These are phyloP conservation scores for Neopestalotiopsis rosae DNA, from an alignment of 2,329 filamentous ascomycete genomes.

Conservation along the genomic window DNA sequence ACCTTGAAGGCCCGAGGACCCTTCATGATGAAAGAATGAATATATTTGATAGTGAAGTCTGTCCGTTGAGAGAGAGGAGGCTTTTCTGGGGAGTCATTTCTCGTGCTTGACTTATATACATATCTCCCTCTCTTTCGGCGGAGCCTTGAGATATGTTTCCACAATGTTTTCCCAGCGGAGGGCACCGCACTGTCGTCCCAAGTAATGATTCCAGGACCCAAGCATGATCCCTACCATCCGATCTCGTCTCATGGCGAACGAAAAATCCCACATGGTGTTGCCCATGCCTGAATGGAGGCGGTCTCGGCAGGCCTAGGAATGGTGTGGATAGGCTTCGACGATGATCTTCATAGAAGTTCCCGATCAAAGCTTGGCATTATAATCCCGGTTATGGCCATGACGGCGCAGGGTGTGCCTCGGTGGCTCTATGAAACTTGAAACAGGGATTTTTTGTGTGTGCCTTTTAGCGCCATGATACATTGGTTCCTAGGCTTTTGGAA, in stretches of 20 bases:
- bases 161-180: neutral
- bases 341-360: slow-evolving; percentile 3
- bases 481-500: neutral
- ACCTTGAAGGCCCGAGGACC: neutral
- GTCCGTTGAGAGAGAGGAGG: neutral
- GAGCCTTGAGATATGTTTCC: neutral
- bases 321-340: neutral
- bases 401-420: neutral
- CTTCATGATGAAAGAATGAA: neutral
- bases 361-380: neutral
- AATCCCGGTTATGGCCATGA: slow-evolving; percentile 1
- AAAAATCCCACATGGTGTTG: neutral
- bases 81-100: neutral
- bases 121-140: neutral
- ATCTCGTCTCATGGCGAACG: slow-evolving; percentile 1
- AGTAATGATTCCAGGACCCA: neutral
- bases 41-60: neutral
- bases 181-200: neutral
- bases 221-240: slow-evolving; percentile 1
- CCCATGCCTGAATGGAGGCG: neutral
- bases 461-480: neutral
- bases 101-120: neutral
- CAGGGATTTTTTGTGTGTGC: neutral
- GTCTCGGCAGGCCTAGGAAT: neutral
- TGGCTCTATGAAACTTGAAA: neutral